Conservation (phyloP, 2,329 filamentous ascomycete species). For the Colletotrichum camelliae region DNA sequence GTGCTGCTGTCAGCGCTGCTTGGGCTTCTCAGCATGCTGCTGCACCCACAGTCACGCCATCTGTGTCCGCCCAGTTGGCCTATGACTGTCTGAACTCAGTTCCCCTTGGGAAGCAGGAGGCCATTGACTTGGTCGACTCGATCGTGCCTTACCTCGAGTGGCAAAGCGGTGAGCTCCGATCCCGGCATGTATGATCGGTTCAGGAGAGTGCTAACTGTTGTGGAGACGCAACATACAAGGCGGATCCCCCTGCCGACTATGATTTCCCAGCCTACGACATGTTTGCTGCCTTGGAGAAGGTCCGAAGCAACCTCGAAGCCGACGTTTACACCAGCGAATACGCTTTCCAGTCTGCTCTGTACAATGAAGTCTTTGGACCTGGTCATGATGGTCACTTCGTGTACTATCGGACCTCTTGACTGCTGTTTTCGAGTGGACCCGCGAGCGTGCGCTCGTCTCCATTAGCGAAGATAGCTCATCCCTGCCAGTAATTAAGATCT, state of each 20-base stretch:
- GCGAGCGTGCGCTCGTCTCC: constrained; percentile 44
- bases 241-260: constrained; percentile 57
- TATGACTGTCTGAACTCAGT: constrained; percentile 47
- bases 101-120: constrained; percentile 42
- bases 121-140: constrained; percentile 42
- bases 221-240: constrained; percentile 47
- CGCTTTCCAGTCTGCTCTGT: constrained; percentile 45
- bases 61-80: constrained; percentile 40
- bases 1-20: not conserved
- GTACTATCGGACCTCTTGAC: constrained; percentile 44
- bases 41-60: not conserved
- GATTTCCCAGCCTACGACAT: constrained; percentile 47
- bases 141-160: constrained; percentile 46
- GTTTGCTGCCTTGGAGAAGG: constrained; percentile 35
- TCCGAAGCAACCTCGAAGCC: constrained; percentile 35
- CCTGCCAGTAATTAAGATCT: constrained; percentile 54
- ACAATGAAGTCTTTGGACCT: constrained; percentile 39
- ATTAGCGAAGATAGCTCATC: constrained; percentile 39
- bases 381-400: constrained; percentile 48
- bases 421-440: constrained; percentile 40
- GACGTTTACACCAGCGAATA: constrained; percentile 44
- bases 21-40: constrained; percentile 1
- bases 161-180: constrained; percentile 36
- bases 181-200: not conserved
- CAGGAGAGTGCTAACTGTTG: not conserved